phyloP scores from a whole-genome alignment of 345 rosid genomes.

The Brassica nigra region DNA sequence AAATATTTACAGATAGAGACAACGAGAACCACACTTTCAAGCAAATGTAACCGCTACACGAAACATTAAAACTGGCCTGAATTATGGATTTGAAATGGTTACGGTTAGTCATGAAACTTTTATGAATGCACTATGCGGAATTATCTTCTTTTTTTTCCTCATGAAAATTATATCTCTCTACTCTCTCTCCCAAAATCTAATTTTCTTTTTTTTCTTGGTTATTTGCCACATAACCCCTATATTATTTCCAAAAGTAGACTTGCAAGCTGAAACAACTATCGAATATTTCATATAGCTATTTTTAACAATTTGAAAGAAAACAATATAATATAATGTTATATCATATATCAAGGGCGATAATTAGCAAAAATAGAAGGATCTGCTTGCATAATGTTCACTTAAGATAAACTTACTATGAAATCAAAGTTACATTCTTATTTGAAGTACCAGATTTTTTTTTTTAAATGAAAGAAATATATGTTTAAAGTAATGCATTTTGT shows the following conservation, averaged over 20 bases:
- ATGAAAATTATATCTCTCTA: not conserved
- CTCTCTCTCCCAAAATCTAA: too few species aligned
- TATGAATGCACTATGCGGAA: not conserved
- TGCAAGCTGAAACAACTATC: too few species aligned
- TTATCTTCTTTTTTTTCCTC: not conserved
- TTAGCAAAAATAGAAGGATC: not conserved
- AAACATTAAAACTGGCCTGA: conserved; percentile 12
- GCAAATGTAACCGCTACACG: conserved; percentile 23
- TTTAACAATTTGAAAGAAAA: too few species aligned
- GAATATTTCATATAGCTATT: too few species aligned
- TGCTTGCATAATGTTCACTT: not conserved
- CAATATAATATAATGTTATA: too few species aligned
- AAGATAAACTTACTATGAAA: not conserved
- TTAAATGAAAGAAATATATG: not conserved
- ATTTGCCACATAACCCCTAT: too few species aligned
- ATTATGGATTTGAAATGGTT: not conserved
- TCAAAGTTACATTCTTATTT: not conserved
- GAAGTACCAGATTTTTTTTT: too few species aligned
- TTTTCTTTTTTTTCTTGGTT: too few species aligned
- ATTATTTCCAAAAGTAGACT: too few species aligned
- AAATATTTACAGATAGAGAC: not conserved
- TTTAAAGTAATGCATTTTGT: not conserved
- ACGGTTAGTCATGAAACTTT: conserved; percentile 5
- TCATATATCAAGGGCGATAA: not conserved
- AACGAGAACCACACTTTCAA: conserved; percentile 26